Evolutionary conservation across 2,329 filamentous ascomycete species (phyloP).

Genomic region (Thielaviopsis punctulata): DNA sequence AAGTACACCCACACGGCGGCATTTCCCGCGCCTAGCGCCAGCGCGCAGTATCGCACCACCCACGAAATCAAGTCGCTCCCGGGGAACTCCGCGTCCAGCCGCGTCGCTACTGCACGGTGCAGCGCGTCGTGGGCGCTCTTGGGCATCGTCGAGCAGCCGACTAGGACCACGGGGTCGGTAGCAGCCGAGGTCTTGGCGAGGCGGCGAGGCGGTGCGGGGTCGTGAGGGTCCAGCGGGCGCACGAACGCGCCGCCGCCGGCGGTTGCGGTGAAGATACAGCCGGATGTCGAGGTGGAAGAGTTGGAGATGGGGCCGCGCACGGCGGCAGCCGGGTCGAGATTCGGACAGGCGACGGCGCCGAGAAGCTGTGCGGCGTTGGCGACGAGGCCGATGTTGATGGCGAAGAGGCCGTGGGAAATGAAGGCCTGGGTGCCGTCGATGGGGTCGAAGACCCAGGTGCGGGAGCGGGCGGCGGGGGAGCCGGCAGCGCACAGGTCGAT

Average conservation of each 20-base stretch:
- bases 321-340: constrained; percentile 26
- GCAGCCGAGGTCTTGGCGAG: constrained; percentile 15
- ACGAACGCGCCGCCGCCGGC: constrained; percentile 31
- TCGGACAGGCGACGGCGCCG: constrained; percentile 32
- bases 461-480: constrained; percentile 20
- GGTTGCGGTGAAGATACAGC: constrained; percentile 34
- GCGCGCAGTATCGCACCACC: constrained; percentile 36
- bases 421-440: constrained; percentile 44
- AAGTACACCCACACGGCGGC: constrained; percentile 40
- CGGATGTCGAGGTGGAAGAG: constrained; percentile 21
- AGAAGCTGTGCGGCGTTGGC: constrained; percentile 32
- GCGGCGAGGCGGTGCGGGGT: constrained; percentile 16
- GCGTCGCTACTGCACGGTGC: constrained; percentile 27
- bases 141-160: constrained; percentile 29
- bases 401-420: constrained; percentile 35
- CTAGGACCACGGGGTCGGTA: constrained; percentile 22
- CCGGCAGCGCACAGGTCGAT: constrained; percentile 34
- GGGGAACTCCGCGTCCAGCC: constrained; percentile 26
- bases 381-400: constrained; percentile 38
- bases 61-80: constrained; percentile 37
- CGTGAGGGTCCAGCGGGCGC: constrained; percentile 21
- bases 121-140: constrained; percentile 31
- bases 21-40: constrained; percentile 36
- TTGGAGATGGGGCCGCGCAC: constrained; percentile 24
- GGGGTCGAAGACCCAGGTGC: constrained; percentile 42